Base-by-base conservation (phyloP, 2,329 filamentous ascomycete species). In the Tolypocladium cylindrosporum region DNA sequence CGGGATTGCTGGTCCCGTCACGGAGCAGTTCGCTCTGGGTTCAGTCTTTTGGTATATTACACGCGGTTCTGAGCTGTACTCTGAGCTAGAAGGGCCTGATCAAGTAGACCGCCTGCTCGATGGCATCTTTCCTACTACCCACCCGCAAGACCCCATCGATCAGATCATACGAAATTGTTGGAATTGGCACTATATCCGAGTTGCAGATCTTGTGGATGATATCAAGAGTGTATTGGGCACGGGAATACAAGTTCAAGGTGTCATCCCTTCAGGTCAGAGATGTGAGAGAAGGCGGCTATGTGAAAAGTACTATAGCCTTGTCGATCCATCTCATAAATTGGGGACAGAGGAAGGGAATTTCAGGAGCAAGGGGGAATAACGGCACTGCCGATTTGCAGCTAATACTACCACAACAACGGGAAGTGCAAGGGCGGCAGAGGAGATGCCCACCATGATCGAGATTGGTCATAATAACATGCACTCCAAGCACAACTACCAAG, bases 21-120 rank as follows among this genome's bases (percentile, higher is more conserved):
- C 61, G 4, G 63, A 65, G 40, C 60, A 64, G 57, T 64, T 62
- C 27, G 62, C 62, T 41, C 61, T 64, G 1, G 62, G 60, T 3
- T 65, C 58, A 4, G 50, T 64, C 52, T 64, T 65, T 43, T 65
- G 60, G 60, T 65, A 61, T 48, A 64, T 64, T 56, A 55, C 34
- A 2, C 61, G 59, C 27, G 59, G 60, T 6, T 54, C 54, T 11
- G 58, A 24, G 55, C 21, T 63, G 42, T 65, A 62, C 54, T 58
- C 61, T 8, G 58, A 64, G 42, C 58, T 63, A 3, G 54, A 58
- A 48, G 59, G 61, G 6, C 41, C 37, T 39, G 59, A 61, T 1
- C 42, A 54, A 41, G 61, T 63, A 14, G 48, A 57, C 55, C 60
- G 48, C 57, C 39, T 64, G 43, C 42, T 60, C 2, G 58, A 62